A percentile compares a stretch with the other conserved stretches of the same genome.
phyloP scores from a whole-genome alignment of 805 yeast species.

The Kodamaea sagamina region DNA sequence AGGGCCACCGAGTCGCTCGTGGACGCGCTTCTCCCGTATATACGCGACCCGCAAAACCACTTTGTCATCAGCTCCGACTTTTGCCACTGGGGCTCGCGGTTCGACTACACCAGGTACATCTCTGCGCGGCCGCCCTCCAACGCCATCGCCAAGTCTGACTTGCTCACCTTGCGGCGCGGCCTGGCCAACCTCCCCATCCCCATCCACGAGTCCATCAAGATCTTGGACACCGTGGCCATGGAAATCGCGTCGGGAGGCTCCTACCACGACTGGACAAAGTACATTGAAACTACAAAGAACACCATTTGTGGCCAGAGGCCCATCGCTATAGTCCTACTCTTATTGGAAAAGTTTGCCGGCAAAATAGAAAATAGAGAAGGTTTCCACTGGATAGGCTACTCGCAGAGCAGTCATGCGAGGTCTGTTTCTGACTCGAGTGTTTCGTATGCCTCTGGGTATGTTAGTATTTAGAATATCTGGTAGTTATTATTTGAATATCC shows the following conservation, averaged over 20 bases:
- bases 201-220: constrained; percentile 72
- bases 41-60: constrained; percentile 56
- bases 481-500: too few relatives aligned
- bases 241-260: constrained; percentile 55
- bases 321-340: constrained; percentile 58
- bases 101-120: constrained; percentile 43
- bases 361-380: constrained; percentile 22
- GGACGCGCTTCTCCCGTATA: constrained; percentile 49
- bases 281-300: constrained; percentile 71
- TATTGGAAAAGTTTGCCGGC: constrained; percentile 44
- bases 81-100: constrained; percentile 81
- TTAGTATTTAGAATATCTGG: constrained; percentile 9
- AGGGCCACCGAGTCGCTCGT: constrained; percentile 49
- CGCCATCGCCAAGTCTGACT: constrained; percentile 3
- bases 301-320: constrained; percentile 95
- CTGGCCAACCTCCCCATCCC: constrained; percentile 31
- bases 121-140: not conserved
- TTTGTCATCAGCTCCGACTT: constrained; percentile 88
- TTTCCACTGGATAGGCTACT: constrained; percentile 75
- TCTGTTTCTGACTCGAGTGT: constrained; percentile 69
- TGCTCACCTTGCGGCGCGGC: constrained; percentile 6
- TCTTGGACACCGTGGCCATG: constrained; percentile 74
- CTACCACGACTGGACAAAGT: constrained; percentile 61
- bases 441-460: constrained; percentile 86
- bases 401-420: constrained; percentile 66